These are phyloP conservation scores for Wallacemonas sp. DNA, from an alignment of 208 protist genomes.

Conservation along the genomic window DNA sequence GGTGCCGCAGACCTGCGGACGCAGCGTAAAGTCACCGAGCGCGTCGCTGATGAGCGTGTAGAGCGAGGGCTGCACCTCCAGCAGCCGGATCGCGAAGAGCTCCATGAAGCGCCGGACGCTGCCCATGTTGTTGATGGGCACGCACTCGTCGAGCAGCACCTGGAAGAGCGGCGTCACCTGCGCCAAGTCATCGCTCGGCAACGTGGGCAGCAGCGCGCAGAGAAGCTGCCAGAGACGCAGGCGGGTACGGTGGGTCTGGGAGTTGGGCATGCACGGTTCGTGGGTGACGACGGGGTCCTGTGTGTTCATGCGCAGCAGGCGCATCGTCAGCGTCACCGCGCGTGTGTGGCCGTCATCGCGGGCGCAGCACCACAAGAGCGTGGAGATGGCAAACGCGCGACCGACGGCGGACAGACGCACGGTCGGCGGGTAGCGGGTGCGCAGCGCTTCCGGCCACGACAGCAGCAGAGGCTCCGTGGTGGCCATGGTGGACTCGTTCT, in stretches of 20 bases:
- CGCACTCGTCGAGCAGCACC: slow-evolving; percentile 41
- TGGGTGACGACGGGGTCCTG: slow-evolving; percentile 52
- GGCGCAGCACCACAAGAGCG: slow-evolving; percentile 68
- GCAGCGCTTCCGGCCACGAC: slow-evolving; percentile 56
- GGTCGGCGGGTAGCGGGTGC: slow-evolving; percentile 68
- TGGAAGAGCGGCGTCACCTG: slow-evolving; percentile 44
- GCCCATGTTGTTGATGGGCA: slow-evolving; percentile 85
- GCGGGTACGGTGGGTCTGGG: slow-evolving; percentile 78
- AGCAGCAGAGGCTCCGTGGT: slow-evolving; percentile 71
- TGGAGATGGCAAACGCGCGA: slow-evolving; percentile 65
- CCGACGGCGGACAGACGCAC: slow-evolving; percentile 72
- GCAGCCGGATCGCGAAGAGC: slow-evolving; percentile 70
- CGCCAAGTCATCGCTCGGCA: slow-evolving; percentile 24
- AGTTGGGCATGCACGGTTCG: slow-evolving; percentile 92
- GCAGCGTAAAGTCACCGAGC: slow-evolving; percentile 58
- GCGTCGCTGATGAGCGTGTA: slow-evolving; percentile 54
- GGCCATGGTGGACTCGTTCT: slow-evolving; percentile 72
- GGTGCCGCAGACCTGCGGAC: slow-evolving; percentile 83
- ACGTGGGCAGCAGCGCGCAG: slow-evolving; percentile 62
- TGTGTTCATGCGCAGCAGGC: slow-evolving; percentile 73
- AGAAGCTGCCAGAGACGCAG: slow-evolving; percentile 91
- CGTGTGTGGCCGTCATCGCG: slow-evolving; percentile 18
- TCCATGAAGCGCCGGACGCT: slow-evolving; percentile 91
- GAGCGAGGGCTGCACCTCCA: slow-evolving; percentile 58
- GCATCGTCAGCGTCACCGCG: slow-evolving; percentile 38